Evolutionary conservation across 2,329 filamentous ascomycete species (phyloP), one percentile per base, ranked within the genome.

Genomic region (Trichoderma koningii): DNA sequence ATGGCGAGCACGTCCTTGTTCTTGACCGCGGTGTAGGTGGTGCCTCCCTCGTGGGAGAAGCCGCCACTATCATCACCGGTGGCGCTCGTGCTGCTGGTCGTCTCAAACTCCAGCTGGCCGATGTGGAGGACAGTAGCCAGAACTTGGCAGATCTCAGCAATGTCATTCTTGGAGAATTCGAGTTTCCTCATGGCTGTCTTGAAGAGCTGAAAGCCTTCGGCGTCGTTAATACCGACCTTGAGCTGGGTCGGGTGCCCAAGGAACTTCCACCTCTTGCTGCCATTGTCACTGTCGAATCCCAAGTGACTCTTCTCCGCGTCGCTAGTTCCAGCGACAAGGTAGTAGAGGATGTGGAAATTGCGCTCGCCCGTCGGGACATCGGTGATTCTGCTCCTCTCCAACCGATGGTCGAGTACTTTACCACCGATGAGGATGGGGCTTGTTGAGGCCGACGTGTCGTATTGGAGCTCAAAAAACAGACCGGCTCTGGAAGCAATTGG

Each of bases 341-440:
- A 99, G 81, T 99, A 99, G 9, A 99, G 82, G 28, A 96, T 86
- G 77, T 99, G 95, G 75, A 97, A 98, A 76, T 95, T 98, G 51
- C 95, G 89, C 79, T 99, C 95, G 71, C 95, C 95, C 0, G 95
- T 97, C 0, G 95, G 95, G 0, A 98, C 93, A 47, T 92, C 87
- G 30, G 95, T 88, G 68, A 99, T 93, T 68, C 95, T 87, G 78
- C 93, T 97, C 65, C 95, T 84, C 78, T 99, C 95, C 55, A 99
- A 81, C 70, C 95, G 87, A 76, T 99, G 95, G 71, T 98, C 93
- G 51, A 99, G 83, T 17, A 99, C 83, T 78, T 99, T 98, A 71
- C 92, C 94, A 78, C 95, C 95, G 69, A 99, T 91, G 30, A 99
- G 83, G 3, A 93, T 88, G 1, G 95, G 95, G 72, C 90, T 93